Evolutionary conservation across 108 stramenopile species (phyloP).

Genomic region (Nitzschia palea): DNA sequence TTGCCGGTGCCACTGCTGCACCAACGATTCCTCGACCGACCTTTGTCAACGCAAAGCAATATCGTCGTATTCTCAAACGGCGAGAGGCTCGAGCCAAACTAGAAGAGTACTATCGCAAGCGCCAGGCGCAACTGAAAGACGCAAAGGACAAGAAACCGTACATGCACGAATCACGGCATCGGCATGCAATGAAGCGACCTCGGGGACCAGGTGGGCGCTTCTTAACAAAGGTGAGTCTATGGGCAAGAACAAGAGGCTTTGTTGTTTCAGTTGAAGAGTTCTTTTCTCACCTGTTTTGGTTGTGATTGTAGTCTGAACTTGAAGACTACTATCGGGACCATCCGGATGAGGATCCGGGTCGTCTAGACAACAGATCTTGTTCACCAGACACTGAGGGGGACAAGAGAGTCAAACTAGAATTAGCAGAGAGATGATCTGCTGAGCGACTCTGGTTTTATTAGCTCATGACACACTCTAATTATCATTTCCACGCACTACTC

Average conservation of each 20-base stretch:
- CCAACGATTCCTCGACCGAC: conserved; percentile 52
- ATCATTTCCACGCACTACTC: neutral
- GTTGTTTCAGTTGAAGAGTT: neutral
- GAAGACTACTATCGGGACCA: conserved; percentile 52
- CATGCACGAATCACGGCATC: conserved; percentile 80
- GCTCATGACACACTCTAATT: no score
- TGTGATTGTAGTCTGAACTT: conserved; percentile 35
- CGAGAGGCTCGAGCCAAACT: conserved; percentile 75
- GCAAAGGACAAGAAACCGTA: conserved; percentile 52
- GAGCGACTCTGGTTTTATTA: no score
- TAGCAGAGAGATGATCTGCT: neutral
- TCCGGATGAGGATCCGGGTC: conserved; percentile 49
- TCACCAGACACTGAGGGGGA: neutral
- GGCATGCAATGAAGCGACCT: conserved; percentile 81
- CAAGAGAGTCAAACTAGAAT: neutral
- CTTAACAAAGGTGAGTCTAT: conserved; percentile 67
- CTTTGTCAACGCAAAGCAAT: conserved; percentile 88
- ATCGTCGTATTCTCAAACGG: conserved; percentile 75
- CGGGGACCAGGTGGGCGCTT: conserved; percentile 86
- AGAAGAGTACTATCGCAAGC: conserved; percentile 54
- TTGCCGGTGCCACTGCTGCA: neutral
- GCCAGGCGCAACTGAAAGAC: conserved; percentile 31
- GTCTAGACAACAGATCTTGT: neutral
- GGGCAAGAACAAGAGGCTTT: neutral
- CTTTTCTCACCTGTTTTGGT: neutral